A percentile compares a stretch with the other conserved stretches of the same genome.
Evolutionary conservation across 2,329 filamentous ascomycete genomes (phyloP).

Genomic region (Septoria petroselini): DNA sequence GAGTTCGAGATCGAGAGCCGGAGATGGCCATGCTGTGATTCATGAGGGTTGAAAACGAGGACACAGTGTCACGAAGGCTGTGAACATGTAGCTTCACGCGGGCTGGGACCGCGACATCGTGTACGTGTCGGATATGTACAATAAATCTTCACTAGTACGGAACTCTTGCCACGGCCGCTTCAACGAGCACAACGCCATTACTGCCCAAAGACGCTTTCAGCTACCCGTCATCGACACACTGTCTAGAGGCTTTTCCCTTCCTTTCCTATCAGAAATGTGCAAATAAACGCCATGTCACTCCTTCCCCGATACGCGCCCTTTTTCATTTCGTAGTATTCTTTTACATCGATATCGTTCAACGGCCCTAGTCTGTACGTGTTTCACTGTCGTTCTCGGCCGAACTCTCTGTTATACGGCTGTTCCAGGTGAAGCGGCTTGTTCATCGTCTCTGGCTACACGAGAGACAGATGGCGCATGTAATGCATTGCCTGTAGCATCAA

Average conservation of each 20-base stretch:
- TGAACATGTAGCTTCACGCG: too few species aligned
- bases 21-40: too few species aligned
- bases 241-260: conserved; percentile 1
- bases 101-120: too few species aligned
- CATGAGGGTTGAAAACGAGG: too few species aligned
- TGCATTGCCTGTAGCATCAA: conserved; percentile 4
- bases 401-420: not conserved
- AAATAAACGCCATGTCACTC: not conserved
- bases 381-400: not conserved
- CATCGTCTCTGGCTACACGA: not conserved
- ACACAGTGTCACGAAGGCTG: too few species aligned
- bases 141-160: too few species aligned
- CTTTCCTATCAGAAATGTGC: not conserved
- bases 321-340: not conserved
- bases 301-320: not conserved
- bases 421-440: not conserved
- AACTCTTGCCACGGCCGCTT: too few species aligned
- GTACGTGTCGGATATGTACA: too few species aligned
- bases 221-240: conserved; percentile 12
- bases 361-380: not conserved
- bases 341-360: not conserved
- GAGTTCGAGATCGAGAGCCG: too few species aligned
- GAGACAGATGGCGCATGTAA: not conserved
- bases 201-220: too few species aligned
- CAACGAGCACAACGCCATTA: too few species aligned